Percentiles rank a stretch among this genome's conserved stretches.
Evolutionary conservation across 305 asterid genomes (phyloP).

Genomic region (Fraxinus angustifolia): DNA sequence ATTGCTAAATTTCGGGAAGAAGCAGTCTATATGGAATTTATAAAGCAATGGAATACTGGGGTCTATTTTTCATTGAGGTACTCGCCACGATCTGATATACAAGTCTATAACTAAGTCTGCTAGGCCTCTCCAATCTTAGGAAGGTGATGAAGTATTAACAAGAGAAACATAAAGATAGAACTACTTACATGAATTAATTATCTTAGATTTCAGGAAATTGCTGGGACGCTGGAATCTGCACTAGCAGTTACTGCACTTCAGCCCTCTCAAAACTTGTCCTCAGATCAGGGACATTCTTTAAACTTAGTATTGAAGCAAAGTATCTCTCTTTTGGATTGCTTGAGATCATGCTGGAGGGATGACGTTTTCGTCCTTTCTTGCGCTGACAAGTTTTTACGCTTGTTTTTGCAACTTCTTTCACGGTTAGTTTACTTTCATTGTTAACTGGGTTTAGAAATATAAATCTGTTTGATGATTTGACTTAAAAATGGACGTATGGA

Average conservation of each 20-base stretch:
- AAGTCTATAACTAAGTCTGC: neutral
- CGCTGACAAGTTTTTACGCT: constrained; percentile 90
- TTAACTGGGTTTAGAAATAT: neutral
- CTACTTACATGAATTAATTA: constrained; percentile 28
- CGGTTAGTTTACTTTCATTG: constrained; percentile 47
- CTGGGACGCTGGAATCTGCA: constrained; percentile 91
- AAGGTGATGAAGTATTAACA: constrained; percentile 17
- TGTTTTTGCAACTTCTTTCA: constrained; percentile 88
- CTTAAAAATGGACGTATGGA: constrained; percentile 16
- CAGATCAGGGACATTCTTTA: constrained; percentile 44
- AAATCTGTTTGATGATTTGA: constrained; percentile 13
- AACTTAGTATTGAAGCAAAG: constrained; percentile 70
- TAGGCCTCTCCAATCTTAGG: constrained; percentile 20
- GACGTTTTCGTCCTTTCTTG: constrained; percentile 82
- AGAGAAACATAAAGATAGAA: constrained; percentile 15
- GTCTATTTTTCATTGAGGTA: constrained; percentile 92
- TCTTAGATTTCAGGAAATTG: constrained; percentile 96
- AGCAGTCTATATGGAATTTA: constrained; percentile 72
- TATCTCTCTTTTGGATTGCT: constrained; percentile 69
- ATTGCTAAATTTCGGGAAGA: constrained; percentile 75
- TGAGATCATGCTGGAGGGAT: constrained; percentile 90
- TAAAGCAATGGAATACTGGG: constrained; percentile 93
- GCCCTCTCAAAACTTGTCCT: constrained; percentile 41
- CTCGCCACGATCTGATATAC: constrained; percentile 5
- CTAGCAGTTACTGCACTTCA: constrained; percentile 57